A percentile compares a stretch with the other conserved stretches of the same genome.
These are phyloP conservation scores for Psilocybe cyanescens DNA, from an alignment of 768 basidiomycete species.

Conservation along the genomic window DNA sequence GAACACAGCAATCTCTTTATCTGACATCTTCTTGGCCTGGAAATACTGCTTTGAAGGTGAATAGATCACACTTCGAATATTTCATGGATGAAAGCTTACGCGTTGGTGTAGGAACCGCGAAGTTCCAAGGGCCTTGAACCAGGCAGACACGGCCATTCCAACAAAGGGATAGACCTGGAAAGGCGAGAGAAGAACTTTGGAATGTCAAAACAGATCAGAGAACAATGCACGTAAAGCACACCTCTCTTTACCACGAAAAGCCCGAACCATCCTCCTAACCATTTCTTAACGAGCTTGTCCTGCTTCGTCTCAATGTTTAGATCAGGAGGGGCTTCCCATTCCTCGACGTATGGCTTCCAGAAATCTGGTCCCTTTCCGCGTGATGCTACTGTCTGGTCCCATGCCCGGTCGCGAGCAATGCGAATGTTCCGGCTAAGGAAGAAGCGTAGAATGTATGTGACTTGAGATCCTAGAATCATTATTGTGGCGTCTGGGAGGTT, in stretches of 20 bases:
- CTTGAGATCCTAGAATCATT: slow-evolving; percentile 73
- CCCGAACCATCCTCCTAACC: slow-evolving; percentile 40
- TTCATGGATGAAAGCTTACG: slow-evolving; percentile 39
- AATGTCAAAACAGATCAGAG: neutral
- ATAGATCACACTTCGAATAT: neutral
- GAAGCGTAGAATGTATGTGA: slow-evolving; percentile 76
- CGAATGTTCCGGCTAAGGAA: slow-evolving; percentile 86
- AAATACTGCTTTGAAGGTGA: slow-evolving; percentile 62
- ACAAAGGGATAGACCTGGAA: slow-evolving; percentile 71
- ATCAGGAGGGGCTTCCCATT: slow-evolving; percentile 68
- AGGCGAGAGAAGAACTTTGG: slow-evolving; percentile 60
- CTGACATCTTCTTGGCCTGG: slow-evolving; percentile 80
- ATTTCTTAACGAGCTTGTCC: slow-evolving; percentile 33
- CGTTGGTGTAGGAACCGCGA: slow-evolving; percentile 70
- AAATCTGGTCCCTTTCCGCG: slow-evolving; percentile 83
- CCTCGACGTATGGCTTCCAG: slow-evolving; percentile 85
- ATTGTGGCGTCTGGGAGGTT: slow-evolving; percentile 66
- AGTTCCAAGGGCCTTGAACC: slow-evolving; percentile 69
- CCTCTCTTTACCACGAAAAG: slow-evolving; percentile 51
- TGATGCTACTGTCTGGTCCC: slow-evolving; percentile 82
- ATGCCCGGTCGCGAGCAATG: slow-evolving; percentile 76
- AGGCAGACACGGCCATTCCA: slow-evolving; percentile 63
- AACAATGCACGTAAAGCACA: slow-evolving; percentile 24
- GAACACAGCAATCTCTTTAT: slow-evolving; percentile 70
- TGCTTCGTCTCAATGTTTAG: slow-evolving; percentile 33